These are phyloP conservation scores for Tephrocybe rancida DNA, from an alignment of 768 basidiomycete species.

Conservation along the genomic window DNA sequence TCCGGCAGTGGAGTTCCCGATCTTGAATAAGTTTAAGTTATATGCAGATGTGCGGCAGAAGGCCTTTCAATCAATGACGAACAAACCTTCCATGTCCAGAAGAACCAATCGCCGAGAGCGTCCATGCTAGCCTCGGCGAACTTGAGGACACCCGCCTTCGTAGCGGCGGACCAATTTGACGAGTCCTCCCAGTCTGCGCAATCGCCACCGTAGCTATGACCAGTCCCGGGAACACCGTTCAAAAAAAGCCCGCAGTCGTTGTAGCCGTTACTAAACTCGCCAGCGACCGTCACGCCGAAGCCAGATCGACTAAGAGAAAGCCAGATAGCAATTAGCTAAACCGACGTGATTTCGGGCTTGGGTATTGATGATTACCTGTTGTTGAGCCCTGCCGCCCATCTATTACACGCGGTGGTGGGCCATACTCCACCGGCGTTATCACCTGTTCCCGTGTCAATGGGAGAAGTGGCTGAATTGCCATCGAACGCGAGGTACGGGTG, in stretches of 20 bases:
- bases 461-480: conserved; percentile 30
- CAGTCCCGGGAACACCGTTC: conserved; percentile 15
- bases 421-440: conserved; percentile 39
- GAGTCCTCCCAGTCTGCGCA: conserved; percentile 46
- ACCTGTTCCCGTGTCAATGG: conserved; percentile 32
- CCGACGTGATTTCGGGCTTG: conserved; percentile 2
- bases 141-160: conserved; percentile 36
- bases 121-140: conserved; percentile 56
- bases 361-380: conserved; percentile 22
- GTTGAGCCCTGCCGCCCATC: conserved; percentile 45
- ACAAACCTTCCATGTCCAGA: conserved; percentile 57
- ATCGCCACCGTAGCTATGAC: conserved; percentile 30
- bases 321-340: conserved; percentile 8
- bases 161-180: conserved; percentile 46
- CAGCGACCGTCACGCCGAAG: conserved; percentile 72
- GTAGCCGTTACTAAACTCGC: conserved; percentile 71
- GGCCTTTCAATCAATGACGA: not conserved
- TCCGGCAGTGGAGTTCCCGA: conserved; percentile 36
- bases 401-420: conserved; percentile 46
- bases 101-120: conserved; percentile 35
- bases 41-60: conserved; percentile 1
- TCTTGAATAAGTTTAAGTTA: conserved; percentile 22
- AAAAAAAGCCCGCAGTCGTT: conserved; percentile 54
- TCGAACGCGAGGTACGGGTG: conserved; percentile 53
- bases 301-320: conserved; percentile 16